These are phyloP conservation scores for Microcos paniculata DNA, from an alignment of 345 rosid genomes.

Conservation along the genomic window DNA sequence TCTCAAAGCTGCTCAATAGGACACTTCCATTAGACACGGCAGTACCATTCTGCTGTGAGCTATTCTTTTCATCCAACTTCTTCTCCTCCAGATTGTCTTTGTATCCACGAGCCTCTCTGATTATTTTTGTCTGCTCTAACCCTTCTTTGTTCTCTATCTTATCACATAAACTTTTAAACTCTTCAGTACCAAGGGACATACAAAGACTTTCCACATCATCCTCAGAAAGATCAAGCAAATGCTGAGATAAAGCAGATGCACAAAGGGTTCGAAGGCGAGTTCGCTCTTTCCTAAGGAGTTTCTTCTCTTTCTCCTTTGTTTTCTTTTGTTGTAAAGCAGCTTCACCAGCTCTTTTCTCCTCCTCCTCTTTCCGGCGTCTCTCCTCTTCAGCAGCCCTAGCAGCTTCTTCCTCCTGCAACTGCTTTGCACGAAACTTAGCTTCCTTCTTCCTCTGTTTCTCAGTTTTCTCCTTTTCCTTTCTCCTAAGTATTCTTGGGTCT, in stretches of 20 bases:
- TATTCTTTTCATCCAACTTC: conserved; percentile 46
- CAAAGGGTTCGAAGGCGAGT: conserved; percentile 78
- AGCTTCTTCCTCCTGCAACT: conserved; percentile 83
- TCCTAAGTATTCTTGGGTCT: no score
- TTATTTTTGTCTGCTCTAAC: conserved; percentile 50
- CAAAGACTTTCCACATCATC: conserved; percentile 81
- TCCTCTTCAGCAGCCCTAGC: conserved; percentile 78
- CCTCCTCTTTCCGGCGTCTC: conserved; percentile 67
- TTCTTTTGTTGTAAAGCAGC: conserved; percentile 80
- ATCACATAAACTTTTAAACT: conserved; percentile 63
- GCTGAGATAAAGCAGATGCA: conserved; percentile 50
- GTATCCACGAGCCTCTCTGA: conserved; percentile 51
- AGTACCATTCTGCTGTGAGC: conserved; percentile 51
- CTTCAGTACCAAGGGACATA: conserved; percentile 60
- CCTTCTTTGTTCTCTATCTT: conserved; percentile 64
- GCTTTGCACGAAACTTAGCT: conserved; percentile 75
- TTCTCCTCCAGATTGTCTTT: conserved; percentile 34
- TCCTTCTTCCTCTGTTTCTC: conserved; percentile 82
- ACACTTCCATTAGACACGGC: conserved; percentile 41
- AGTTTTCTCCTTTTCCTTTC: conserved; percentile 81
- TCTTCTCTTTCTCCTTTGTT: conserved; percentile 75
- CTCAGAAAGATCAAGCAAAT: conserved; percentile 50
- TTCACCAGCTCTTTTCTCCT: conserved; percentile 72
- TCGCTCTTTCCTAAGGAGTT: no score
- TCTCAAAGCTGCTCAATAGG: conserved; percentile 37